Evolutionary conservation across 148 eudicot species (phyloP).

Genomic region (Salicornia ramosissima): DNA sequence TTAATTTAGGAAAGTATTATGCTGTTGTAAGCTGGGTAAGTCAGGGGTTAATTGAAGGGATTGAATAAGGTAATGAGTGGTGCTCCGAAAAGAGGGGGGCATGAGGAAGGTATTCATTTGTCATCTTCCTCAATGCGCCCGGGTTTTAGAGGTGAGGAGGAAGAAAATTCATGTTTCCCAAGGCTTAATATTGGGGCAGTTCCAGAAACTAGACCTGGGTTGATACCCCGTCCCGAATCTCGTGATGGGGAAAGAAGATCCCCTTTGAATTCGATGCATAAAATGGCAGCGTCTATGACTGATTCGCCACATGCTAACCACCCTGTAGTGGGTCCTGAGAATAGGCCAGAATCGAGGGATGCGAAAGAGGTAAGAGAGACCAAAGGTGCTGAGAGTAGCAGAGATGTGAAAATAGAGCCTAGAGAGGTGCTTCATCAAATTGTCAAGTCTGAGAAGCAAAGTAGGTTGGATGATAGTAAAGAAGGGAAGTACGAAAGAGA

Average conservation of each 20-base stretch:
- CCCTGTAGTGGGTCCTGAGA: constrained; percentile 36
- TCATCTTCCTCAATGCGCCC: constrained; percentile 31
- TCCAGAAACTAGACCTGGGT: constrained; percentile 48
- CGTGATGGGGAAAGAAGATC: constrained; percentile 56
- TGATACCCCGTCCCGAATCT: constrained; percentile 51
- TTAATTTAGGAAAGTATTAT: not conserved
- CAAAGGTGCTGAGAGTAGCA: constrained; percentile 34
- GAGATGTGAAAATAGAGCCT: constrained; percentile 48
- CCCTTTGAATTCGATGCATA: constrained; percentile 56
- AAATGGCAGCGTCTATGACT: constrained; percentile 37
- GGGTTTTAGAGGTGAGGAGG: constrained; percentile 23
- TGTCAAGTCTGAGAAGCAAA: constrained; percentile 51
- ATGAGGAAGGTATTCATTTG: constrained; percentile 32
- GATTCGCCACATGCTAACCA: constrained; percentile 52
- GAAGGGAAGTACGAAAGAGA: constrained; percentile 56
- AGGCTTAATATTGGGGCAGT: constrained; percentile 36
- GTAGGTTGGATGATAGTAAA: constrained; percentile 55
- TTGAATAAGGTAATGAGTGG: constrained; percentile 26
- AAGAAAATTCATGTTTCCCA: constrained; percentile 23
- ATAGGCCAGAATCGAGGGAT: constrained; percentile 53
- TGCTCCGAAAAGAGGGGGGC: constrained; percentile 29
- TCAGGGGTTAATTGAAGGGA: constrained; percentile 1
- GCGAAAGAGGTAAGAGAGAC: constrained; percentile 45
- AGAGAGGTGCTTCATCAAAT: constrained; percentile 51
- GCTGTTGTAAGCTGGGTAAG: constrained; percentile 8